Evolutionary conservation across 1,284 basidiomycete genomes (phyloP), one percentile per base, ranked within the genome.

Genomic region (Pseudozyma sp.): DNA sequence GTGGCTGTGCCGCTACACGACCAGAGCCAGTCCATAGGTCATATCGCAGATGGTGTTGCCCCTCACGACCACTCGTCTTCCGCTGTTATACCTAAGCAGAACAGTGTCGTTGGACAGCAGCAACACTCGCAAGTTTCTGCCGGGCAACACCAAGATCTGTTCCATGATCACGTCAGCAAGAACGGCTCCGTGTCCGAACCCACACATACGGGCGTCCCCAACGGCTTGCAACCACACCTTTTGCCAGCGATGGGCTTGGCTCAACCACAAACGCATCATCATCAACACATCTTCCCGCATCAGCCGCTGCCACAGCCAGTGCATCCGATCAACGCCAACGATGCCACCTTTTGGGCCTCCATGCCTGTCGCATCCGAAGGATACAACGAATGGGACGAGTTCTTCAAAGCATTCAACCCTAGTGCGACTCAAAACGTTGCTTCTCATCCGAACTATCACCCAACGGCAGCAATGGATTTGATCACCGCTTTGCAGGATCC

Each of bases 401-500:
- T 74, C 45, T 69, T 74, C 57, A 59, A 57, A 16, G 54, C 39
- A 1, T 73, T 64, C 50, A 68, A 60, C 19, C 53, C 64, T 5
- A 45, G 44, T 10, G 60, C 25, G 25, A 31, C 25, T 31, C 25
- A 31, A 31, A 31, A 49, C 14, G 55, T 43, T 16, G 14, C 51
- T 5, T 39, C 49, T 13, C 42, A 47, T 21, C 43, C 56, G 14
- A 54, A 67, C 36, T 73, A 68, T 18, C 64, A 73, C 35, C 65
- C 60, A 13, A 68, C 65, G 3, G 70, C 70, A 5, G 65, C 64
- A 9, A 25, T 64, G 18, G 70, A 73, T 45, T 48, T 73, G 16
- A 73, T 73, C 43, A 73, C 70, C 6, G 70, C 70, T 3, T 52
- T 73, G 40, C 70, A 68, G 50, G 70, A 73, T 55, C 70, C 70